Base-by-base conservation (phyloP, 208 protist genomes). In the Naegleria gruberi region DNA sequence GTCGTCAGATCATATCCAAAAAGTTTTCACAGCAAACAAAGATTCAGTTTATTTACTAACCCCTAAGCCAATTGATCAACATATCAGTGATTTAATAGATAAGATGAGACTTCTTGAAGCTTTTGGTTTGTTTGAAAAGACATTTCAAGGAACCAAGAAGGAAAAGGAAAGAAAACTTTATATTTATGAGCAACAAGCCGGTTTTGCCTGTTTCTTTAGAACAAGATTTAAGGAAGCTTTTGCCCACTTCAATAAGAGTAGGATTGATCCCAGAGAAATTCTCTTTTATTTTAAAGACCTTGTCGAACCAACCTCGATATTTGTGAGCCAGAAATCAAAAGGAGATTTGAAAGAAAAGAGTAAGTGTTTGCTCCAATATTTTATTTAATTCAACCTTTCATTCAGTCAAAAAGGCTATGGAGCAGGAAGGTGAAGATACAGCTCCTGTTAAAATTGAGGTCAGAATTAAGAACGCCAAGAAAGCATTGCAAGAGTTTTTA, bases 231-330 rank as follows among this genome's bases (percentile, higher is more conserved):
- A 87, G 34, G 83, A 87, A 55, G 83, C 83, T 1, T 45, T 55
- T 55, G 83, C 19, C 4, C 44, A 55, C 12, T 55, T 87, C 26
- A 42, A 55, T 23, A 87, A 55, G 44, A 42, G n/a, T 26, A 55
- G n/a, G 37, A 87, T 87, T 19, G 83, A 87, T 55, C 26, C 83
- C 6, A 87, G 83, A 55, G 83, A 87, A 51, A 37, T 87, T 41
- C 15, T 87, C 12, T 41, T 15, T 17, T 87, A 55, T 55, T 87
- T 55, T 51, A 41, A 87, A 8, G 83, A 87, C 30, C 55, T 87
- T 12, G 37, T 42, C 2, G 44, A 41, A 26, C 41, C 41, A 10
- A 3, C 34, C 1, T 40, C 30, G 5, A 46, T 30, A 23, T 84
- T 46, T 44, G 1, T 45, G 3, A n/a, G 37, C 17, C 34, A 84